phyloP scores from a whole-genome alignment of 2,329 filamentous ascomycete genomes.

The Arthroderma sp. region DNA sequence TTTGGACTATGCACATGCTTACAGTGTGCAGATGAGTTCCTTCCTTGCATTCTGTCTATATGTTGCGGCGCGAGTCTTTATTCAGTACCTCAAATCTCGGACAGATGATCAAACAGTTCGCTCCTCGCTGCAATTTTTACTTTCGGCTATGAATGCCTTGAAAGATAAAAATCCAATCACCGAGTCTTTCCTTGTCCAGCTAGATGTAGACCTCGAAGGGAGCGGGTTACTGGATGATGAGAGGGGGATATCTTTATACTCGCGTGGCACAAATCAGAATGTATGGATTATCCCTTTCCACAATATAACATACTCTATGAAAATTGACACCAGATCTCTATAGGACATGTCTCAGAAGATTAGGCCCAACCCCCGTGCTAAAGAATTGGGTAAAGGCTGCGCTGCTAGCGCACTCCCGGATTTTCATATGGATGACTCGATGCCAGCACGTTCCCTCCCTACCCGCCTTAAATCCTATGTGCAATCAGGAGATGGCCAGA shows the following conservation, averaged over 20 bases:
- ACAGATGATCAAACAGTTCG: slow-evolving; percentile 66
- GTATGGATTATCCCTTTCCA: no score
- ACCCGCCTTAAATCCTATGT: no score
- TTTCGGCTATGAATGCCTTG: slow-evolving; percentile 79
- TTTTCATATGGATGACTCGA: no score
- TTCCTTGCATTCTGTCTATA: slow-evolving; percentile 94
- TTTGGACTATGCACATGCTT: slow-evolving; percentile 5
- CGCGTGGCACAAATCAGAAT: neutral
- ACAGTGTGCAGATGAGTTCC: slow-evolving; percentile 62
- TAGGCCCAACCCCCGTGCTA: no score
- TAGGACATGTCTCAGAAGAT: no score
- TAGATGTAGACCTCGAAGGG: slow-evolving; percentile 77
- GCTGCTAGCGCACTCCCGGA: no score
- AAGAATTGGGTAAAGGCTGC: no score
- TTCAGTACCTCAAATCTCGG: slow-evolving; percentile 91
- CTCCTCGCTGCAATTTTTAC: slow-evolving; percentile 76
- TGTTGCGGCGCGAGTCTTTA: slow-evolving; percentile 86
- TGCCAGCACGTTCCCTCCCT: no score
- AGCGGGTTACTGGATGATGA: slow-evolving; percentile 7
- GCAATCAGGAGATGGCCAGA: no score
- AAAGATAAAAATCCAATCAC: slow-evolving; percentile 82
- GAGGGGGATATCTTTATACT: slow-evolving; percentile 1
- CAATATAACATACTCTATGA: no score
- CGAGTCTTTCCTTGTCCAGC: slow-evolving; percentile 84
- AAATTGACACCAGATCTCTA: no score